phyloP scores from a whole-genome alignment of 495 filamentous ascomycete species.

The Aspergillus incahuasiensis region DNA sequence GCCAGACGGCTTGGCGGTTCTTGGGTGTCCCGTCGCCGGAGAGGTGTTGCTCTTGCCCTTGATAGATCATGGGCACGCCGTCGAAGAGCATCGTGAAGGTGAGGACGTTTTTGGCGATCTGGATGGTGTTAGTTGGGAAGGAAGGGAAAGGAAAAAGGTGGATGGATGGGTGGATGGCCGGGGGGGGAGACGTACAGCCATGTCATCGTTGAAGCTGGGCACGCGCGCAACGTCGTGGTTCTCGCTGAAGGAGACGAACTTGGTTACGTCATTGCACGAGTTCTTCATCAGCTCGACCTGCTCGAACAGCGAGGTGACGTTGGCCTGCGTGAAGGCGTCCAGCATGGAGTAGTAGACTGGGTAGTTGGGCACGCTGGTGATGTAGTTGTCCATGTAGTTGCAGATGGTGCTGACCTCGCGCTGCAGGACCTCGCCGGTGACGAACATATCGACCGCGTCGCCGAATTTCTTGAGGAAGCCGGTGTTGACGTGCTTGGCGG shows the following conservation, averaged over 20 bases:
- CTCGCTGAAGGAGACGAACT: constrained; percentile 61
- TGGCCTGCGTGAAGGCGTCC: constrained; percentile 3
- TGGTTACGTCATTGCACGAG: constrained; percentile 43
- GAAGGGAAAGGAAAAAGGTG: too few relatives aligned
- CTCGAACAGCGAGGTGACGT: background rate
- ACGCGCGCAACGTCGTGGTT: constrained; percentile 65
- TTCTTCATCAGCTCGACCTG: constrained; percentile 1
- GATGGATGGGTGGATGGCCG: too few relatives aligned
- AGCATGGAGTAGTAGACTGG: constrained; percentile 12
- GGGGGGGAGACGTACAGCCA: constrained; percentile 3
- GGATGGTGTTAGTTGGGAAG: background rate
- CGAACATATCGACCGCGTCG: constrained; percentile 4
- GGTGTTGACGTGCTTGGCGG: constrained; percentile 55
- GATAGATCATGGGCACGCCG: constrained; percentile 53
- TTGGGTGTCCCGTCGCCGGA: constrained; percentile 49
- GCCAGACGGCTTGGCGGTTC: constrained; percentile 68
- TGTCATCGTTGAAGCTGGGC: constrained; percentile 27
- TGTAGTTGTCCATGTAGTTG: constrained; percentile 9
- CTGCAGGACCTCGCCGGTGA: constrained; percentile 10
- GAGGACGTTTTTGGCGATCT: constrained; percentile 57
- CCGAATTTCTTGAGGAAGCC: constrained; percentile 44
- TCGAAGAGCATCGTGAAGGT: constrained; percentile 62
- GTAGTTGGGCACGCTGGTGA: constrained; percentile 32
- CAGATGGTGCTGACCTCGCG: constrained; percentile 5
- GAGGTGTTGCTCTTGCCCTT: constrained; percentile 65